phyloP scores from a whole-genome alignment of 2,329 filamentous ascomycete genomes.

The Phaeomoniella chlamydospora region DNA sequence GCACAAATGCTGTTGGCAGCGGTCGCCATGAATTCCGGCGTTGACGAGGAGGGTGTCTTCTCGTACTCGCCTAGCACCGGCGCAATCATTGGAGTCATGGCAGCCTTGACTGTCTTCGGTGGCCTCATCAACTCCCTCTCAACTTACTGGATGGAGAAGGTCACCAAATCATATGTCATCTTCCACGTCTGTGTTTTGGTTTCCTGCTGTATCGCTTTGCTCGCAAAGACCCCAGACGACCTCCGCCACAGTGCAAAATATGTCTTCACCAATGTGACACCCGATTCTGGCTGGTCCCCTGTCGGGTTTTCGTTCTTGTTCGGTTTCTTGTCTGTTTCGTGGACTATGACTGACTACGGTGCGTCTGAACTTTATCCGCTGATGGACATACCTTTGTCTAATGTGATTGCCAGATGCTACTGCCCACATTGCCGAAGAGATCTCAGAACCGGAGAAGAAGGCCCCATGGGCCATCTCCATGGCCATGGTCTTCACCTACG shows the following conservation, averaged over 20 bases:
- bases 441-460: conserved; percentile 33
- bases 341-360: conserved; percentile 46
- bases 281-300: conserved; percentile 38
- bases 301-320: conserved; percentile 43
- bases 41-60: conserved; percentile 15
- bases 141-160: conserved; percentile 42
- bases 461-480: conserved; percentile 42
- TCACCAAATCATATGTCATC: conserved; percentile 43
- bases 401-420: conserved; percentile 23
- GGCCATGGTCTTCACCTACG: conserved; percentile 41
- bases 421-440: conserved; percentile 38
- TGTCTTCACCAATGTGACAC: conserved; percentile 39
- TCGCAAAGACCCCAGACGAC: conserved; percentile 31
- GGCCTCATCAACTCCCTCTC: conserved; percentile 40
- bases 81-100: conserved; percentile 41
- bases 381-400: no score
- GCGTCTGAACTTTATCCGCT: no score
- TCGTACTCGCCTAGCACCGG: conserved; percentile 29
- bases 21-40: conserved; percentile 33
- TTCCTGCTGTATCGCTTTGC: conserved; percentile 35
- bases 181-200: conserved; percentile 40
- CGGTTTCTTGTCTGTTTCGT: conserved; percentile 44
- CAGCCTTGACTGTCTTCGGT: conserved; percentile 35
- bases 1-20: conserved; percentile 42
- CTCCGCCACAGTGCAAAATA: conserved; percentile 35